Conservation (phyloP, 305 asterid species). For the Stenogyne calaminthoides region DNA sequence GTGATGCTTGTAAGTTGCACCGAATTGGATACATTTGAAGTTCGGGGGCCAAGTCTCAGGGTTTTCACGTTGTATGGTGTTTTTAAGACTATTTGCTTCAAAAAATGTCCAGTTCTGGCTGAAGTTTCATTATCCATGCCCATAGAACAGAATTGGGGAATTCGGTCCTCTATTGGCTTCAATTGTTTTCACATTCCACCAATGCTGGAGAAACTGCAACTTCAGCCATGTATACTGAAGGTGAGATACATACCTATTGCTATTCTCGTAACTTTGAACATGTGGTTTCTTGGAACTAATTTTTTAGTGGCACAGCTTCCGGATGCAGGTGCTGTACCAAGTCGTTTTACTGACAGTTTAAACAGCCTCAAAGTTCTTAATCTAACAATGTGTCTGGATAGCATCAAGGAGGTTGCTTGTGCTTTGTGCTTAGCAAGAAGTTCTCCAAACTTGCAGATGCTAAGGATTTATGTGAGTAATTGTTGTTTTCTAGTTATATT, state of each 20-base stretch:
- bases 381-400: conserved; percentile 17
- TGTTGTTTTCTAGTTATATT: too few relatives aligned
- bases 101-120: conserved; percentile 13
- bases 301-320: neutral
- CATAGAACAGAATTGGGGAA: too few relatives aligned
- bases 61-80: conserved; percentile 4
- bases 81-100: conserved; percentile 23
- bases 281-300: neutral
- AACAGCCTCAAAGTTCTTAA: too few relatives aligned
- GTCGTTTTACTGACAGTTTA: neutral
- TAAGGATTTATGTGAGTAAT: neutral
- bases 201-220: conserved; percentile 18
- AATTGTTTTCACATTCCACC: neutral
- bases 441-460: conserved; percentile 21
- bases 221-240: neutral
- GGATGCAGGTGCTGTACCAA: conserved; percentile 6
- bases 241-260: too few relatives aligned
- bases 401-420: conserved; percentile 11
- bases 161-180: neutral
- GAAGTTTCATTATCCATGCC: neutral
- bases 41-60: conserved; percentile 24
- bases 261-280: neutral
- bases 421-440: conserved; percentile 24
- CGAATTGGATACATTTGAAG: neutral
- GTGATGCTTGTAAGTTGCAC: neutral